Evolutionary conservation across 768 basidiomycete species (phyloP), one percentile per base, ranked within the genome.

Genomic region (Lactifluus pinguis): DNA sequence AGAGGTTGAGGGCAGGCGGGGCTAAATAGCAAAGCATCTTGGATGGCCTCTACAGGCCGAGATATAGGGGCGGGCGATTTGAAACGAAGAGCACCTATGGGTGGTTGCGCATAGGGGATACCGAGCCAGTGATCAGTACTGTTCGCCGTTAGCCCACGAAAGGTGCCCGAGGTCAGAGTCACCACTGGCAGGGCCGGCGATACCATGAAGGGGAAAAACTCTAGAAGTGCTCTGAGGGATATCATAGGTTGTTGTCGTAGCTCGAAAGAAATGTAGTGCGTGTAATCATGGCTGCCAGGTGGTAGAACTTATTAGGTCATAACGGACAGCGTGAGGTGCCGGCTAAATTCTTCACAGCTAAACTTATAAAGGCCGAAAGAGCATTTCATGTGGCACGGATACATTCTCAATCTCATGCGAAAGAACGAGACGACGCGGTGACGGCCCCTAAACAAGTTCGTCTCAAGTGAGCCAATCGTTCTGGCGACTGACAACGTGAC

Each of bases 81-180:
- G 71, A 87, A 84, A 3, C 84, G 77, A 48, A 85, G 74, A 7
- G 67, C 44, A 1, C 83, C 84, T 0, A 81, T 64, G 0, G 85
- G 85, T 2, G 84, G 75, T 61, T 78, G 71, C 4, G 82, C 85
- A 59, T 75, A 87, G 0, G 80, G 84, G 38, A 87, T 77, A 3
- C 84, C 84, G 13, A 84, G 74, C 78, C 83, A 87, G 67, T 75
- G 65, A 10, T 84, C 80, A 10, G 77, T 77, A 9, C 76, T 77
- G 50, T 78, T 77, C 13, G 74, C 75, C 8, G 72, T 59, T 5
- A 78, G 63, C 9, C 82, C 83, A 3, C 75, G 76, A 61, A 82
- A 82, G 0, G 71, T 74, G 5, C 83, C 83, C 7, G 73, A 76
- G 10, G 69, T 72, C 9, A 80, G 65, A 6, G 56, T 61, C 15